Base-by-base conservation (phyloP, 129 eudicot species). In the Lactuca sativa region DNA sequence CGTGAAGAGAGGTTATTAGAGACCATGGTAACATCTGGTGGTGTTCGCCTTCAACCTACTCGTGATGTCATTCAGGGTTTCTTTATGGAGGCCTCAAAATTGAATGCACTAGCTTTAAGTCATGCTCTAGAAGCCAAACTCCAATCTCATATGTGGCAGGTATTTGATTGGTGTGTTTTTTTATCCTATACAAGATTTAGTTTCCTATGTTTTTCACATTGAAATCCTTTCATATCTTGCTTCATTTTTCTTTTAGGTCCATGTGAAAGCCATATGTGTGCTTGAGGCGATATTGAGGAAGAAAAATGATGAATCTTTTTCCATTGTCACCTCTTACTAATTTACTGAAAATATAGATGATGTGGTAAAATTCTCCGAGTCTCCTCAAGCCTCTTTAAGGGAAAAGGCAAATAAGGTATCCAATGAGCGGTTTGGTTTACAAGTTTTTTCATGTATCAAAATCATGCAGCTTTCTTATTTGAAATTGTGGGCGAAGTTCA, bases 371-470 rank as follows among this genome's bases (percentile, higher is more conserved):
- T 93, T 97, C 84, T 85, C 92, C 9, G 98, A 93, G 71, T 93
- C 98, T 66, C 98, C 98, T 15, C 98, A 93, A 80, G 92, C 96
- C 58, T 93, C 98, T 80, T 72, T 93, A 67, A 80, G 98, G 74
- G 98, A 93, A 74, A 90, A 90, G 72, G 89, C 97, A 74, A 83
- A 69, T 63, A 90, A 83, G 89, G 97, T 85, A 72, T 67, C 85
- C 63, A 51, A 31, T 30, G 12, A 54, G 62, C 4, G 9, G 25
- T 56, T 69, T 37, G 41, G 32, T n/a, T 12, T 31, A 38, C 41
- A 2, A 56, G 12, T 37, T 56, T 52, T 36, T 56, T 21, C 41
- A 55, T 38, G 21, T 69, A 38, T 69, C 21, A 12, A 17, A 21
- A 15, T 52, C 59, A 44, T 51, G 47, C 48, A 60, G 49, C 59